phyloP scores from a whole-genome alignment of 495 filamentous ascomycete genomes.

The Annulohypoxylon maeteangense region DNA sequence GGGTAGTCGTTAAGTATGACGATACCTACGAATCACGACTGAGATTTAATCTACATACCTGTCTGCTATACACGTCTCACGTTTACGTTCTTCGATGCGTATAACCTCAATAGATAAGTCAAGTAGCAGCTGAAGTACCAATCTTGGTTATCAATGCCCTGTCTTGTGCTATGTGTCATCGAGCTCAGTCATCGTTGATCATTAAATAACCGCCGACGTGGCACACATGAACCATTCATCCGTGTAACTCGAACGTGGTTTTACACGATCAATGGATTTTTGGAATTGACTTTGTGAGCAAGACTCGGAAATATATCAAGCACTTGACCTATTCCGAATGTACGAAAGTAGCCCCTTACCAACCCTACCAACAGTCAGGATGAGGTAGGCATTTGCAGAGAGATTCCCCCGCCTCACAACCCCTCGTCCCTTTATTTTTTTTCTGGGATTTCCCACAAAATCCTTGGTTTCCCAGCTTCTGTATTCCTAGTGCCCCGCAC shows the following conservation, averaged over 20 bases:
- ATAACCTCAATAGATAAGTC: neutral
- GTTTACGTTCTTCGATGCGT: neutral
- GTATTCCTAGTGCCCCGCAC: constrained; percentile 41
- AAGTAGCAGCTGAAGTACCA: neutral
- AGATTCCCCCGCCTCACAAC: constrained; percentile 33
- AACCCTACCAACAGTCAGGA: constrained; percentile 8
- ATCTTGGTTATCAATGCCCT: constrained; percentile 12
- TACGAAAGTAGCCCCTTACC: constrained; percentile 7
- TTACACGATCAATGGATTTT: neutral
- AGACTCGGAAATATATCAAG: constrained; percentile 25
- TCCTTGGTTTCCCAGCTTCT: constrained; percentile 42
- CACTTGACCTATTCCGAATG: constrained; percentile 10
- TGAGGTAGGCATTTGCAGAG: constrained; percentile 14
- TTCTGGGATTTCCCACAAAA: constrained; percentile 39
- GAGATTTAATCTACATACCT: neutral
- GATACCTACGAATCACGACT: constrained; percentile 19
- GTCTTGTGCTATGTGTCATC: constrained; percentile 26
- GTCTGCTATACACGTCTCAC: constrained; percentile 2
- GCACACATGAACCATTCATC: constrained; percentile 22
- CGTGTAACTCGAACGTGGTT: constrained; percentile 29
- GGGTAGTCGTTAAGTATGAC: constrained; percentile 7
- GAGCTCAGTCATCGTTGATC: constrained; percentile 22
- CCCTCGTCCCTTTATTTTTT: constrained; percentile 41
- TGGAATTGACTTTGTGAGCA: constrained; percentile 13
- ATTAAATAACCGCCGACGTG: constrained; percentile 37